Conservation (phyloP, 768 basidiomycete genomes). For the Agaricus subrufescens region DNA sequence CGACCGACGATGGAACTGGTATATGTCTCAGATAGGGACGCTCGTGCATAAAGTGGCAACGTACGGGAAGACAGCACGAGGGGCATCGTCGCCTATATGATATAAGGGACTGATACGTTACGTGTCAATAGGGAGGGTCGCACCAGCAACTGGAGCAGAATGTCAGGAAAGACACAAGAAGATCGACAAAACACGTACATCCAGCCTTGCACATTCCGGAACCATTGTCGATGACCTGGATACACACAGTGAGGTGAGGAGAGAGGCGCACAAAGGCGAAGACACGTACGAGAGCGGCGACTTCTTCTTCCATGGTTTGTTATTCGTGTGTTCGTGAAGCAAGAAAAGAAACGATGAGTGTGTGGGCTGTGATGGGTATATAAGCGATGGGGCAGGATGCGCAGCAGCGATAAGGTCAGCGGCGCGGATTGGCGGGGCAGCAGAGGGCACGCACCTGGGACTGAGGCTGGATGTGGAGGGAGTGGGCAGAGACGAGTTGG, state of each 20-base stretch:
- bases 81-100: slow-evolving; percentile 77
- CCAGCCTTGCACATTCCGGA: slow-evolving; percentile 99
- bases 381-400: slow-evolving; percentile 3
- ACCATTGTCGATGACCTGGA: slow-evolving; percentile 84
- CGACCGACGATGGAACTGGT: slow-evolving; percentile 88
- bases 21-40: slow-evolving; percentile 5
- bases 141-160: slow-evolving; percentile 58
- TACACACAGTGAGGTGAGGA: slow-evolving; percentile 2
- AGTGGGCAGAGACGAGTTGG: neutral
- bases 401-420: neutral
- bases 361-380: slow-evolving; percentile 12
- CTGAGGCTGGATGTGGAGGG: neutral
- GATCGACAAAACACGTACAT: slow-evolving; percentile 51
- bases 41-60: slow-evolving; percentile 25
- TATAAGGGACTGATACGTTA: slow-evolving; percentile 14
- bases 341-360: slow-evolving; percentile 14
- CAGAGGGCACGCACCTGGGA: neutral
- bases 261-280: slow-evolving; percentile 25
- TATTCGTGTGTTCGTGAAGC: slow-evolving; percentile 28
- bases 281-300: slow-evolving; percentile 45
- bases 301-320: slow-evolving; percentile 43
- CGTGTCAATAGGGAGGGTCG: slow-evolving; percentile 12
- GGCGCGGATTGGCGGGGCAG: neutral
- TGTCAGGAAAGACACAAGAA: slow-evolving; percentile 13
- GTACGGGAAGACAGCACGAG: slow-evolving; percentile 93